phyloP scores from a whole-genome alignment of 2,329 filamentous ascomycete genomes.

The Apiospora malaysiana region DNA sequence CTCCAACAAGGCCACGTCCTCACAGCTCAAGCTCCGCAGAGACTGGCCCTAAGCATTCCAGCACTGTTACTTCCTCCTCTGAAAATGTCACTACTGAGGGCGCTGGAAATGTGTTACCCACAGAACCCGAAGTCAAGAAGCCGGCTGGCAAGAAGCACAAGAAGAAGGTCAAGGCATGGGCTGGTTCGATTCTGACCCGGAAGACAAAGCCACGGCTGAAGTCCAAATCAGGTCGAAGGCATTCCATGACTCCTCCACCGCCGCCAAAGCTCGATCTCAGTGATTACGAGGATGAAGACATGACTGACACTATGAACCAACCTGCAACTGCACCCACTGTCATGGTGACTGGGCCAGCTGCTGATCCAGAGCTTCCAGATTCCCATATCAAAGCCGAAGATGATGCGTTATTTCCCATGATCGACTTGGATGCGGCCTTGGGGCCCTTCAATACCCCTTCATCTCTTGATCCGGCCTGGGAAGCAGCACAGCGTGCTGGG shows the following conservation, averaged over 20 bases:
- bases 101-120: conserved; percentile 30
- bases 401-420: conserved; percentile 78
- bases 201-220: conserved; percentile 61
- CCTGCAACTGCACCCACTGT: conserved; percentile 45
- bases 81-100: conserved; percentile 44
- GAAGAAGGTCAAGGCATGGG: conserved; percentile 78
- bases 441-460: conserved; percentile 88
- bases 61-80: conserved; percentile 40
- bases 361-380: conserved; percentile 28
- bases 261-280: conserved; percentile 39
- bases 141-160: conserved; percentile 54
- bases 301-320: conserved; percentile 31
- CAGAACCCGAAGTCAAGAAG: conserved; percentile 35
- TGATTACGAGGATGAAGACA: conserved; percentile 36
- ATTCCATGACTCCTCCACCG: conserved; percentile 56
- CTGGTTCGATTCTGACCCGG: conserved; percentile 69
- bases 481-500: conserved; percentile 66
- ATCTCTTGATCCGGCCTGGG: conserved; percentile 67
- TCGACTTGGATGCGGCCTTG: conserved; percentile 92
- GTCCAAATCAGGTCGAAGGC: conserved; percentile 44
- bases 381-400: conserved; percentile 52
- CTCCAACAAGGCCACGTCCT: conserved; percentile 53
- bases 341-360: conserved; percentile 48
- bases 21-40: conserved; percentile 55
- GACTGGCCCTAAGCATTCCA: conserved; percentile 38